Evolutionary conservation across 495 filamentous ascomycete genomes (phyloP).

Genomic region (Jackrogersella minutella): DNA sequence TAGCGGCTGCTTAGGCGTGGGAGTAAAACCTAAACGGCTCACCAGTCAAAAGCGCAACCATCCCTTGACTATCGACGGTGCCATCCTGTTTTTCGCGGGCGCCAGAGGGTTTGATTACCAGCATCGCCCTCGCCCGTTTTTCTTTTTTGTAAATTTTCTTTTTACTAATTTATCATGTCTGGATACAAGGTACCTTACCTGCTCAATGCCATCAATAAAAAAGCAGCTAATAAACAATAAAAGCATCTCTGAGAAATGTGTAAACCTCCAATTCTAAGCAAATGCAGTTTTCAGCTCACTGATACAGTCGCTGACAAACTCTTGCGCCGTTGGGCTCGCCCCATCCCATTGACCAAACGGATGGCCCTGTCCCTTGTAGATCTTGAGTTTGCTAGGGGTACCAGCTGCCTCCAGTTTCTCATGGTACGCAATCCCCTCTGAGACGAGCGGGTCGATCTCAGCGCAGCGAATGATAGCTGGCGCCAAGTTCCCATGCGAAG

Average conservation of each 20-base stretch:
- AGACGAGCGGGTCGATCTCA: constrained; percentile 47
- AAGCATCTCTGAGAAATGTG: neutral
- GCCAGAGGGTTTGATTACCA: too few relatives aligned
- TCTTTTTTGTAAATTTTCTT: too few relatives aligned
- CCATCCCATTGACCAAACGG: constrained; percentile 51
- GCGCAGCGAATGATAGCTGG: constrained; percentile 47
- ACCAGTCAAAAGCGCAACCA: too few relatives aligned
- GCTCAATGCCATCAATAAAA: too few relatives aligned
- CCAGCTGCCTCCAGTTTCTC: constrained; percentile 45
- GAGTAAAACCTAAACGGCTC: too few relatives aligned
- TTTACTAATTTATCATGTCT: too few relatives aligned
- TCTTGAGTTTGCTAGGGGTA: constrained; percentile 45
- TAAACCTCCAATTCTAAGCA: neutral
- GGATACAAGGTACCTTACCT: too few relatives aligned
- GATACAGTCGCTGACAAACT: constrained; percentile 47
- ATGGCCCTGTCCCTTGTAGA: constrained; percentile 50
- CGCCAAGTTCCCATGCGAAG: constrained; percentile 46
- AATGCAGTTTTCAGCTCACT: constrained; percentile 44
- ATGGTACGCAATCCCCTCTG: constrained; percentile 49
- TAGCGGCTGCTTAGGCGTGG: too few relatives aligned
- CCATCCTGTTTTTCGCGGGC: too few relatives aligned
- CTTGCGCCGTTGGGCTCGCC: constrained; percentile 40
- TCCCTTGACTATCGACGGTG: too few relatives aligned
- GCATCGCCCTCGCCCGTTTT: too few relatives aligned
- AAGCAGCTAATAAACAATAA: neutral